A percentile compares a stretch with the other conserved stretches of the same genome.
Conservation (phyloP, 805 yeast species). For the Spathaspora hagerdaliae region DNA sequence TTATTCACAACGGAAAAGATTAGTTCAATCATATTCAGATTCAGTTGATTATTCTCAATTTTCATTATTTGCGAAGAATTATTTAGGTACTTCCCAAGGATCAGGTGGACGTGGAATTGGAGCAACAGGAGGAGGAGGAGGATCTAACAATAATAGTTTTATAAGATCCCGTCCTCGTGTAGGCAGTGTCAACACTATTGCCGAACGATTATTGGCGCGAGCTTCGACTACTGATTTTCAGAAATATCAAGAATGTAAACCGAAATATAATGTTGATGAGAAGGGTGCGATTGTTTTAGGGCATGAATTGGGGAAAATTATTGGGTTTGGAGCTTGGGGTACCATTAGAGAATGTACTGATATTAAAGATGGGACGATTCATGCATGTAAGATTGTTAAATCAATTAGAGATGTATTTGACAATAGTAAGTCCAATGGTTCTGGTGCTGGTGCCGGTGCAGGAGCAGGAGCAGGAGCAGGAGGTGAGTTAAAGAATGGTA, state of each 20-base stretch:
- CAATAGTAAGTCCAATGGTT: background rate
- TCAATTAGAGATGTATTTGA: slow-evolving; percentile 15
- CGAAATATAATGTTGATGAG: slow-evolving; percentile 47
- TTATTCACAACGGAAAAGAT: slow-evolving; percentile 56
- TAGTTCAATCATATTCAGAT: slow-evolving; percentile 32
- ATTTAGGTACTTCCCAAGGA: slow-evolving; percentile 17
- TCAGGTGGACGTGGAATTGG: slow-evolving; percentile 8
- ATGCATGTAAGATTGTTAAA: slow-evolving; percentile 63
- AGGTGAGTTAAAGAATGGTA: background rate
- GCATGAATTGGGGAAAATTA: slow-evolving; percentile 63
- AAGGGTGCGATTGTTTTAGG: slow-evolving; percentile 66
- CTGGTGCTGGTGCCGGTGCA: background rate
- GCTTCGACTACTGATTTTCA: slow-evolving; percentile 34
- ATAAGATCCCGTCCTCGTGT: slow-evolving; percentile 24
- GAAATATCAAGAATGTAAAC: slow-evolving; percentile 15
- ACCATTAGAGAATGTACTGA: slow-evolving; percentile 65
- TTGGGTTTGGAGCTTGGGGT: slow-evolving; percentile 92
- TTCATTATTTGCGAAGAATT: slow-evolving; percentile 36
- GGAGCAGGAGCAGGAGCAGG: background rate
- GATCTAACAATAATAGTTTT: slow-evolving; percentile 19
- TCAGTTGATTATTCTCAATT: slow-evolving; percentile 42
- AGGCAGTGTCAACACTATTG: slow-evolving; percentile 34
- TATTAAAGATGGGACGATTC: slow-evolving; percentile 25
- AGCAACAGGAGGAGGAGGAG: slow-evolving; percentile 11
- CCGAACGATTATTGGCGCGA: slow-evolving; percentile 36